Evolutionary conservation across 768 basidiomycete species (phyloP).

Genomic region (Mycena rosella): DNA sequence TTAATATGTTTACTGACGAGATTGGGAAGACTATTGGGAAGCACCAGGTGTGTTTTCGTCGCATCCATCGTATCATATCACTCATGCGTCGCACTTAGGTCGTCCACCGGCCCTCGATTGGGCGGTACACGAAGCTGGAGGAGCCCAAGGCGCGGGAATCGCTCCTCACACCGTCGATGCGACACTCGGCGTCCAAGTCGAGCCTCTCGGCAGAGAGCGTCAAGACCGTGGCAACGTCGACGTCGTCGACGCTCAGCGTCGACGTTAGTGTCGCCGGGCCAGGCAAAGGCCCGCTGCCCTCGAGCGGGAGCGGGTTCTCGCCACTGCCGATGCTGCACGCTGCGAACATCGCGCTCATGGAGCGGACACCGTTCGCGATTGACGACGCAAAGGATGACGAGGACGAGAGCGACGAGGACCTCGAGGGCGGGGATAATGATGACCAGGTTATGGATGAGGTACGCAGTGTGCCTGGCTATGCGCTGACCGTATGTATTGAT

Average conservation of each 20-base stretch:
- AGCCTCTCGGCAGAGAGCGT: conserved; percentile 56
- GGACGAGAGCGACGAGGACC: conserved; percentile 74
- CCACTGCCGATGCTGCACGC: conserved; percentile 79
- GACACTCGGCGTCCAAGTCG: conserved; percentile 68
- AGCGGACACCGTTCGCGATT: conserved; percentile 96
- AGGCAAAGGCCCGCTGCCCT: conserved; percentile 46
- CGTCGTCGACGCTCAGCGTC: conserved; percentile 67
- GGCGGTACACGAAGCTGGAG: conserved; percentile 84
- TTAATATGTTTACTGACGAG: conserved; percentile 94
- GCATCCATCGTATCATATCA: neutral
- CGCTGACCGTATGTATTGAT: conserved; percentile 7
- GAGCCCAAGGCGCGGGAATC: conserved; percentile 93
- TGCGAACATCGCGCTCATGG: conserved; percentile 87
- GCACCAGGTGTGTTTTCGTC: conserved; percentile 72
- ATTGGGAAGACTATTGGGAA: conserved; percentile 95
- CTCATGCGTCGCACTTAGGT: conserved; percentile 60
- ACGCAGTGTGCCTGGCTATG: no score
- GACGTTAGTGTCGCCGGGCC: conserved; percentile 51
- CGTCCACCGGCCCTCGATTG: conserved; percentile 85
- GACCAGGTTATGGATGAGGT: conserved; percentile 93
- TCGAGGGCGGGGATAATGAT: conserved; percentile 68
- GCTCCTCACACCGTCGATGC: conserved; percentile 79
- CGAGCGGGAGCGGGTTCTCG: conserved; percentile 59
- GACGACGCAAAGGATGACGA: conserved; percentile 93
- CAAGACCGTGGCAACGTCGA: conserved; percentile 48